phyloP scores from a whole-genome alignment of 345 rosid species.

The Populus euphratica region DNA sequence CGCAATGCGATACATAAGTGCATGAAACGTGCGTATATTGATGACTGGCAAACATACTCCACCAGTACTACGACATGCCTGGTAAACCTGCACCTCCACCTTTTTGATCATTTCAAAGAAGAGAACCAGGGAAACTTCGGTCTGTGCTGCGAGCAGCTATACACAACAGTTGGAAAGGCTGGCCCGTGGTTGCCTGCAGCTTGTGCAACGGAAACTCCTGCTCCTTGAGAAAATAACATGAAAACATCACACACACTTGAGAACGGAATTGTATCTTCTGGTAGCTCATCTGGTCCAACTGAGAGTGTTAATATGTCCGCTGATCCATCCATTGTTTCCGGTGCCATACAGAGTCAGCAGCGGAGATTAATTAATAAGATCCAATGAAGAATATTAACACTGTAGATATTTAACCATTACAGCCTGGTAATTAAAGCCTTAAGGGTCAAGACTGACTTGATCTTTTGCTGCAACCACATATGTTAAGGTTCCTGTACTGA shows the following conservation, averaged over 20 bases:
- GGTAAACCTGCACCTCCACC: conserved; percentile 65
- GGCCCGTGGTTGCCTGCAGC: conserved; percentile 86
- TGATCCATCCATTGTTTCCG: conserved; percentile 63
- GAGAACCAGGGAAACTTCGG: conserved; percentile 52
- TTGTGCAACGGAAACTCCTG: conserved; percentile 79
- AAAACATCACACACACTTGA: conserved; percentile 55
- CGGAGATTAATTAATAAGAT: too few relatives aligned
- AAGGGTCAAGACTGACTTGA: conserved; percentile 43
- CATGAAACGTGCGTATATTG: not conserved
- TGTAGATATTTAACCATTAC: not conserved
- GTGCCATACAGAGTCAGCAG: not conserved
- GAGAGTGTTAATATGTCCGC: conserved; percentile 64
- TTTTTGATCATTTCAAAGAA: conserved; percentile 59
- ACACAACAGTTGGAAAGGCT: conserved; percentile 46
- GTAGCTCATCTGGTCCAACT: conserved; percentile 70
- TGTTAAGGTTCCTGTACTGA: conserved; percentile 57
- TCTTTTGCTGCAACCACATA: conserved; percentile 89
- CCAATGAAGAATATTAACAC: not conserved
- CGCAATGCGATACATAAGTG: not conserved
- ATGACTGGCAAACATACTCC: not conserved
- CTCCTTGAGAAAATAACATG: conserved; percentile 59
- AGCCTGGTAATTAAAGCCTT: not conserved
- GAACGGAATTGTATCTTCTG: conserved; percentile 53
- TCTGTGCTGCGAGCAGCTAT: conserved; percentile 62
- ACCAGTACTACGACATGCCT: conserved; percentile 34